Evolutionary conservation across 129 eudicot genomes (phyloP), one percentile per base, ranked within the genome.

Genomic region (Heracleum sosnowskyi): DNA sequence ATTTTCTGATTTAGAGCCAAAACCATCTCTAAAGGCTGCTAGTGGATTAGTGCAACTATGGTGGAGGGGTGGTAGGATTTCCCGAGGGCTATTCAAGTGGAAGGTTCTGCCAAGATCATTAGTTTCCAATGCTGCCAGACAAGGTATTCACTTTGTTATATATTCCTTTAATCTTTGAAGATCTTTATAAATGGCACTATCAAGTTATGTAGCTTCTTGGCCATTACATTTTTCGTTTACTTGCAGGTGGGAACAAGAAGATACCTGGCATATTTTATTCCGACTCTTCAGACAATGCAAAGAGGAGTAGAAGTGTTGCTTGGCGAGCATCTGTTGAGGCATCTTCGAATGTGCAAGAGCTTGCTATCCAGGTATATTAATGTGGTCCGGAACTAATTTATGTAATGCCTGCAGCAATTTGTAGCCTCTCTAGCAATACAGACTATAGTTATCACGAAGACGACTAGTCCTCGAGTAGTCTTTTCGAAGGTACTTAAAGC

Each of bases 31-130:
- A 78, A 85, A 77, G 69, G 84, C 91, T 79, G 82, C 80, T n/a
- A 80, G 84, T 83, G 98, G 98, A 46, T 75, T 88, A 75, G 78
- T 85, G 47, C 73, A 88, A 24, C 82, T 86, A 77, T 95, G 98
- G 97, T 95, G 98, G 98, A 92, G 98, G 81, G 98, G 98, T 83
- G 98, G 98, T 44, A 87, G 79, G 82, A 81, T 82, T 70, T 91
- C 98, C 16, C 85, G 98, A 31, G 79, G 82, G 72, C 86, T 95
- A 76, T 95, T 88, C 53, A 91, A 83, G 60, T 92, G 97, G 97
- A 91, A 91, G 90, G 91, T 79, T 83, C 84, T 95, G 86, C 97
- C 98, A 80, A 86, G 42, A 31, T 78, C 90, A 7, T 79, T 92
- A 82, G 94, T 90, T 83, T 80, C 81, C 81, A 90, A 95, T 84